phyloP scores from a whole-genome alignment of 768 basidiomycete genomes.

The Tricholoma saponaceum region DNA sequence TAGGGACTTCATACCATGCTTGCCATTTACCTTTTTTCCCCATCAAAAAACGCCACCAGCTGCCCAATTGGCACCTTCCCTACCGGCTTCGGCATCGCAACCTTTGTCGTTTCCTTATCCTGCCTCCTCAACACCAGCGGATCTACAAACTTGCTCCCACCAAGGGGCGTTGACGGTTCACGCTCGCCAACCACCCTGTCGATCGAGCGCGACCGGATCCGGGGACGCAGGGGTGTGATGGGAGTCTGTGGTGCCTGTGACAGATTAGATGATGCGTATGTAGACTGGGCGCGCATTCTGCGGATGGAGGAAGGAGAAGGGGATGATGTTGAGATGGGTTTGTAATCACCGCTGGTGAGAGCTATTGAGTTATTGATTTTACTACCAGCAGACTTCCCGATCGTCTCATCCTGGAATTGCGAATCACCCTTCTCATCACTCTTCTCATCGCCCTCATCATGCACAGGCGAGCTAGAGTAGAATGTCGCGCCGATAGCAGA shows the following conservation, averaged over 20 bases:
- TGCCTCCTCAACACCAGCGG: constrained; percentile 69
- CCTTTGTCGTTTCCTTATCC: constrained; percentile 43
- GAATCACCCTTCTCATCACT: constrained; percentile 38
- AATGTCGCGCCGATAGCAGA: constrained; percentile 36
- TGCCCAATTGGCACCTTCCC: constrained; percentile 74
- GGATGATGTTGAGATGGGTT: constrained; percentile 15
- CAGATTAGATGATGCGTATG: constrained; percentile 43
- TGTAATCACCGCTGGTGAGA: constrained; percentile 21
- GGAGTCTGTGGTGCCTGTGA: constrained; percentile 22
- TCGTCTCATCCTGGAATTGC: constrained; percentile 52
- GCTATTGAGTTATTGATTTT: constrained; percentile 10
- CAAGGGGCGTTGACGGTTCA: constrained; percentile 7
- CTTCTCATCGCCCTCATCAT: constrained; percentile 26
- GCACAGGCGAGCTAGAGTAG: constrained; percentile 36
- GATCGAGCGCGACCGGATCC: constrained; percentile 37
- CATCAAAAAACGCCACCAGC: constrained; percentile 82
- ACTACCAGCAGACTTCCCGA: constrained; percentile 50
- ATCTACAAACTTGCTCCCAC: constrained; percentile 65
- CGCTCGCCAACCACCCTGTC: constrained; percentile 20
- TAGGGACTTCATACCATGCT: not conserved
- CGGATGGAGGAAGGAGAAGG: constrained; percentile 27
- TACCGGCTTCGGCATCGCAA: constrained; percentile 40
- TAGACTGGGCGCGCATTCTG: constrained; percentile 53
- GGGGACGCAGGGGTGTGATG: constrained; percentile 31
- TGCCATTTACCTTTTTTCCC: constrained; percentile 30